Evolutionary conservation across 2,329 filamentous ascomycete genomes (phyloP), one percentile per base, ranked within the genome.

Genomic region (Penicillium frequentans): DNA sequence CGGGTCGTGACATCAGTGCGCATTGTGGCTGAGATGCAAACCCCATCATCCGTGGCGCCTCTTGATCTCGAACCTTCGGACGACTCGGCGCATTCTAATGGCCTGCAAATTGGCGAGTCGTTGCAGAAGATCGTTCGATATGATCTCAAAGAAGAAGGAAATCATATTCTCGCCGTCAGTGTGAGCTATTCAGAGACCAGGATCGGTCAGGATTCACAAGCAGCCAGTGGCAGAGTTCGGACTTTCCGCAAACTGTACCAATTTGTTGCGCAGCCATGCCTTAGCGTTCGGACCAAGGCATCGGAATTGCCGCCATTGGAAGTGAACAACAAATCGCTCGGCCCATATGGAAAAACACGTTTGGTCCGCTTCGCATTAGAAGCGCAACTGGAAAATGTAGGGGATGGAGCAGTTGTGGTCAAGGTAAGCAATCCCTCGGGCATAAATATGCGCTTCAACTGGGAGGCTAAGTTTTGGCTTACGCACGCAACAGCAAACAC

Each of bases 161-260:
- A 90, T 66, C 93, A 99, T 74, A 91, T 97, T 13, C 82, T 99
- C 8, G 91, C 91, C 7, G 93, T 98, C 58, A 97, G 91, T 53
- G 90, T 98, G 58, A 93, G 89, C 63, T 98, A 98, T 76, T 96
- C 92, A 54, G 93, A 98, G 75, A 92, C 90, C 0, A 84, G 89
- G 65, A 70, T 78, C 61, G 69, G 71, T 1, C 72, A 74, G 35
- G 75, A 76, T 23, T 69, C 71, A 29, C 73, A 77, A 60, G 81
- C 81, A 23, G 81, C 80, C 2, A 80, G 81, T 55, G 83, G 82
- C 5, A 84, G 91, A 49, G 88, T 90, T 37, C 82, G 95, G 58
- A 96, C 91, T 10, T 98, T 98, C 71, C 82, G 93, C 64, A 98
- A 98, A 77, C 79, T 99, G 58, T 99, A 98, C 74, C 95, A 98